Conservation (phyloP, 2,329 filamentous ascomycete genomes). For the Aureobasidium sp. region DNA sequence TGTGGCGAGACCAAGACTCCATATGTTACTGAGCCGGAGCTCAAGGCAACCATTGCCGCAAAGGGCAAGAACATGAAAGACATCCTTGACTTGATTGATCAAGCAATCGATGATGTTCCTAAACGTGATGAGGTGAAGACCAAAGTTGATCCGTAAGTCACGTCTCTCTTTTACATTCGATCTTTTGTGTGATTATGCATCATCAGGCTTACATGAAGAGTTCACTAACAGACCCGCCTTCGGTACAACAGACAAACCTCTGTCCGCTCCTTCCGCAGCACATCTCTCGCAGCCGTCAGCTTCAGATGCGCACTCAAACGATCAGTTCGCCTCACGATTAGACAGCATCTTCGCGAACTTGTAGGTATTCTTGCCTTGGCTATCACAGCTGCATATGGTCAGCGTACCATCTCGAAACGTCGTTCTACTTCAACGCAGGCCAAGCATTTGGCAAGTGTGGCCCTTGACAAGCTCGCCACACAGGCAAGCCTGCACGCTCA, state of each 20-base stretch:
- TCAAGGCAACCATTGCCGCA: conserved; percentile 72
- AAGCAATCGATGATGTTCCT: conserved; percentile 64
- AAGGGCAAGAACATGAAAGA: conserved; percentile 78
- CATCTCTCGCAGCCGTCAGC: conserved; percentile 85
- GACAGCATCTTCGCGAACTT: conserved; percentile 82
- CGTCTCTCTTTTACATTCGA: conserved; percentile 16
- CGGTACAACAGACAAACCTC: conserved; percentile 63
- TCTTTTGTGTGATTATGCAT: conserved; percentile 13
- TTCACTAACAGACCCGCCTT: conserved; percentile 77
- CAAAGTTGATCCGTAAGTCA: conserved; percentile 50
- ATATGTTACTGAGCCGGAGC: conserved; percentile 58
- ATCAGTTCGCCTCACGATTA: conserved; percentile 71
- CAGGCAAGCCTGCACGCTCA: conserved; percentile 74
- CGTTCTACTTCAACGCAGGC: conserved; percentile 61
- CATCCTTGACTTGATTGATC: conserved; percentile 80
- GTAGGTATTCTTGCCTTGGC: conserved; percentile 45
- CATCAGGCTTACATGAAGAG: conserved; percentile 16
- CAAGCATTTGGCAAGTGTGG: conserved; percentile 76
- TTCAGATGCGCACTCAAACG: conserved; percentile 72
- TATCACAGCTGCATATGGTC: conserved; percentile 52
- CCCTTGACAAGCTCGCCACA: conserved; percentile 70
- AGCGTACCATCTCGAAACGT: conserved; percentile 53
- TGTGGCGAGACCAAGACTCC: conserved; percentile 66
- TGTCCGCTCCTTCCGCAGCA: conserved; percentile 60
- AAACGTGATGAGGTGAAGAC: conserved; percentile 52